These are phyloP conservation scores for Neurospora discreta DNA, from an alignment of 495 filamentous ascomycete species.

Conservation along the genomic window DNA sequence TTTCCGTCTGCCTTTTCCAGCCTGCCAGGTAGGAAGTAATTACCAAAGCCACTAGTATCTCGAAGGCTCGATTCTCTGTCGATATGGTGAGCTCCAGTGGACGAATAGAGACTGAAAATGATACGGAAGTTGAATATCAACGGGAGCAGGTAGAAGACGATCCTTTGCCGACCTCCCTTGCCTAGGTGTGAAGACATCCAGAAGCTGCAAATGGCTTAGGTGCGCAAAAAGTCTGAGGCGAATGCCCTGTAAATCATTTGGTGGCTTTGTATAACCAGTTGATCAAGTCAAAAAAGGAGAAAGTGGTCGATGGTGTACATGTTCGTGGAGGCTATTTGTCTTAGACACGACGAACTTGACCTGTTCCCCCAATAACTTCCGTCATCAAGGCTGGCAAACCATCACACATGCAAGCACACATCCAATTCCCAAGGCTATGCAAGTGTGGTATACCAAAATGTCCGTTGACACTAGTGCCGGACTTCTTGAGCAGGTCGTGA, in stretches of 20 bases:
- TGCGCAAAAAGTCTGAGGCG: slow-evolving; percentile 69
- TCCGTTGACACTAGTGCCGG: too few species aligned
- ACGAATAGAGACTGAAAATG: neutral
- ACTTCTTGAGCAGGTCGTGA: too few species aligned
- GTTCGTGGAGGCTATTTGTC: neutral
- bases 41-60: neutral
- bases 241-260: slow-evolving; percentile 80
- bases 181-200: slow-evolving; percentile 95
- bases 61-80: neutral
- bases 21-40: neutral
- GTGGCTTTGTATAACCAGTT: slow-evolving; percentile 59
- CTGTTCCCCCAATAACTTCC: too few species aligned
- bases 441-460: too few species aligned
- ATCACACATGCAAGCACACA: too few species aligned
- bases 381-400: too few species aligned
- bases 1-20: neutral
- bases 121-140: neutral
- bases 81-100: neutral
- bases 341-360: neutral
- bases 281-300: slow-evolving; percentile 47
- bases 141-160: neutral
- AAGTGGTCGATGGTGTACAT: slow-evolving; percentile 64
- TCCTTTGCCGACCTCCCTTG: slow-evolving; percentile 39
- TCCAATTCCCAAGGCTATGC: too few species aligned
- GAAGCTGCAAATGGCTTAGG: slow-evolving; percentile 80